A percentile compares a stretch with the other conserved stretches of the same genome.
Evolutionary conservation across 2,329 filamentous ascomycete genomes (phyloP).

Genomic region (Calonectria crousiana): DNA sequence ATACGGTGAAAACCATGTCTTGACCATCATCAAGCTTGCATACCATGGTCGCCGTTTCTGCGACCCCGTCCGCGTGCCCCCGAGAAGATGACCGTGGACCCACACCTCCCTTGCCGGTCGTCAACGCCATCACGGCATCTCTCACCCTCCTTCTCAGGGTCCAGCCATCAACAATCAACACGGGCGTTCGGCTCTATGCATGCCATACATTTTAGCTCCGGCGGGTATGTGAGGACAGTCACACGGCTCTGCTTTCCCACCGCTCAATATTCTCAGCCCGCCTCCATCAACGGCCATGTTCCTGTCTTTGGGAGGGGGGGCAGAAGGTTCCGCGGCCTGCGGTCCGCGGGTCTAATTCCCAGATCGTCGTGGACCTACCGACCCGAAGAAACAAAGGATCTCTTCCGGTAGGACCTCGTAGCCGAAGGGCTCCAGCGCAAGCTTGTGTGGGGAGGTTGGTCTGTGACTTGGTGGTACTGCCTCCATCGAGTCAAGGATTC

Average conservation of each 20-base stretch:
- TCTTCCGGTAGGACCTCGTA: not conserved
- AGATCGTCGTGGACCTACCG: constrained; percentile 7
- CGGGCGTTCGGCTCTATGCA: constrained; percentile 40
- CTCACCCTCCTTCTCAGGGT: constrained; percentile 26
- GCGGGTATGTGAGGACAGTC: constrained; percentile 46
- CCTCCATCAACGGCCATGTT: constrained; percentile 16
- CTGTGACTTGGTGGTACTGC: not conserved
- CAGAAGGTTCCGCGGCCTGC: not conserved
- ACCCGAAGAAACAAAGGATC: constrained; percentile 12
- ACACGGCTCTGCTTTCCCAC: constrained; percentile 34
- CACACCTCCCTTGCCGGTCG: constrained; percentile 10
- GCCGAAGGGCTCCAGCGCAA: constrained; percentile 2
- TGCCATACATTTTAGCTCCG: constrained; percentile 45
- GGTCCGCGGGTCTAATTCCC: constrained; percentile 8
- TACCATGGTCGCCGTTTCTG: constrained; percentile 32
- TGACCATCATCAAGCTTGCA: constrained; percentile 34
- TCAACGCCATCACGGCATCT: constrained; percentile 19
- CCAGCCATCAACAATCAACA: constrained; percentile 35
- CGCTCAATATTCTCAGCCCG: constrained; percentile 18
- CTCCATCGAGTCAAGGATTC: constrained; percentile 13
- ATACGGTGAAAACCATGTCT: constrained; percentile 15
- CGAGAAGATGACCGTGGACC: constrained; percentile 24
- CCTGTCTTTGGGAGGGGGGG: not conserved
- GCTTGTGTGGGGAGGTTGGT: not conserved
- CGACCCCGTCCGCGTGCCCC: constrained; percentile 45